Base-by-base conservation (phyloP, 441 rosid genomes). In the Populus hybrid region DNA sequence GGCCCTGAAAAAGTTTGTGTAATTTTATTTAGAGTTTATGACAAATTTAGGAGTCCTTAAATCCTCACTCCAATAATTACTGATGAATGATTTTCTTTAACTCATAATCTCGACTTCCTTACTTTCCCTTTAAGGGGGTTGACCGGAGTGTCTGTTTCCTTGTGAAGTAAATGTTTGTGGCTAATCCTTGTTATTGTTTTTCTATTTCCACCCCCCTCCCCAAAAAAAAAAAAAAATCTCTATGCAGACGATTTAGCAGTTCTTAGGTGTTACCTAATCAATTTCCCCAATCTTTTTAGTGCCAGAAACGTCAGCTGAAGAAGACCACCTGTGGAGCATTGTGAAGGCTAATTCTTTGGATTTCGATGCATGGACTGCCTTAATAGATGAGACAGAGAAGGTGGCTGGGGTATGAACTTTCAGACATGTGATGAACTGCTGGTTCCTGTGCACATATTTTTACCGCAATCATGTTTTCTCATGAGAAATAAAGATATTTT, bases 331-430 rank as follows among this genome's bases (percentile, higher is more conserved):
- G 26, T 96, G 99, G 99, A 94, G 79, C 86, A 89, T 91, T 77
- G 92, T 94, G 66, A 89, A 80, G 85, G 86, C 94, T 36, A 92
- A 93, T 89, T 92, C 98, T 28, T 79, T 86, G 71, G 99, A 96
- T 77, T 96, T 96, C 81, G 94, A 89, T 84, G 89, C 98, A 70
- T 93, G 98, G 99, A 93, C 94, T 86, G 86, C 94, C 42, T 78
- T 96, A 79, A 89, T 96, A 69, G 98, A 94, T 34, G 99, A 93
- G 82, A 93, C 98, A 23, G 99, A 96, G 89, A 96, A 92, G 87
- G 84, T 86, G 64, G 88, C 98, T 34, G 94, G 89, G 98, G 99
- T 94, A 86, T 85, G 82, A 21, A 42, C 67, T 72, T 77, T 46
- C 21, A 10, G 20, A 12, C 28, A 11, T n/a, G 38, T 18, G 30